phyloP scores from a whole-genome alignment of 2,329 filamentous ascomycete genomes.

The Neurospora crassa region DNA sequence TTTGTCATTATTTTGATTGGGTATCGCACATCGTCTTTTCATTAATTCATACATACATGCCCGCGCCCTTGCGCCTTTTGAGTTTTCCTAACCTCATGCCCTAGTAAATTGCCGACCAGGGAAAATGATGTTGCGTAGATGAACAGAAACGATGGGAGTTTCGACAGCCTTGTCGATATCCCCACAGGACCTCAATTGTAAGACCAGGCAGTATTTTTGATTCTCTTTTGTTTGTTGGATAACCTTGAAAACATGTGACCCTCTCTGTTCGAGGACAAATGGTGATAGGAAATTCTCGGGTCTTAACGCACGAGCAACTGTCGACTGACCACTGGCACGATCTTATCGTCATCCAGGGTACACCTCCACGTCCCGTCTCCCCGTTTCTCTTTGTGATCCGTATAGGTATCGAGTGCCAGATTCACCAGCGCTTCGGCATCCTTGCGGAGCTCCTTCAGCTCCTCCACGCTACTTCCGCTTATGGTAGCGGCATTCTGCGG shows the following conservation, averaged over 20 bases:
- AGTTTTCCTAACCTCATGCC: neutral
- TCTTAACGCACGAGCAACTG: neutral
- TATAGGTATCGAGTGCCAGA: slow-evolving; percentile 41
- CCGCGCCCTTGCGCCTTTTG: neutral
- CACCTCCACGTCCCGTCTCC: neutral
- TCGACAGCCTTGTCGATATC: too few species aligned
- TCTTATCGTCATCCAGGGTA: neutral
- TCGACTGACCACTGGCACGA: neutral
- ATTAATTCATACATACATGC: neutral
- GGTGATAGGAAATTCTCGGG: neutral
- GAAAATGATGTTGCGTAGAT: neutral
- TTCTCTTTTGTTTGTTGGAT: too few species aligned
- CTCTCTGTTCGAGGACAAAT: neutral
- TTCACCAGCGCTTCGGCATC: slow-evolving; percentile 45
- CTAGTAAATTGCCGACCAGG: neutral
- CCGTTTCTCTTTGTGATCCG: neutral
- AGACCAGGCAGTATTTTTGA: neutral
- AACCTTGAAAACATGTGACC: neutral
- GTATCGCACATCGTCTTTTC: neutral
- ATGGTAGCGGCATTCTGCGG: slow-evolving; percentile 29
- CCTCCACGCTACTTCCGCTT: slow-evolving; percentile 26
- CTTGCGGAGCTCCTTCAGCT: slow-evolving; percentile 35
- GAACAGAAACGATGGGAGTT: neutral
- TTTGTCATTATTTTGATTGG: neutral
- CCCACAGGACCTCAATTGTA: too few species aligned